Conservation (phyloP, 2,329 filamentous ascomycete genomes). For the Trichophyton simii region DNA sequence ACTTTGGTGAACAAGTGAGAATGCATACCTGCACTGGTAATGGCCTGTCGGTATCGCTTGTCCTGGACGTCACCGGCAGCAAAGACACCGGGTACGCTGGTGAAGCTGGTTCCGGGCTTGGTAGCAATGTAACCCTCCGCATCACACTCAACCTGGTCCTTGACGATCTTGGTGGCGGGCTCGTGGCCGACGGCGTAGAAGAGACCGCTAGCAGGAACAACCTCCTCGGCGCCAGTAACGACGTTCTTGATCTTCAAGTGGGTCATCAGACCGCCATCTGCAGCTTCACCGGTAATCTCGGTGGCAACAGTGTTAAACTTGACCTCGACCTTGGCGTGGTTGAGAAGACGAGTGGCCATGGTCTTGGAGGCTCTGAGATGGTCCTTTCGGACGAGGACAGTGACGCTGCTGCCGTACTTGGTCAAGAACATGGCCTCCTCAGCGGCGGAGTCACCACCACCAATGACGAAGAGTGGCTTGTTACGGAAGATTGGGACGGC, state of each 20-base stretch:
- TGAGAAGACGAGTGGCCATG: conserved; percentile 75
- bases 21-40: conserved; percentile 81
- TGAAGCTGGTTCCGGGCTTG: conserved; percentile 74
- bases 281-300: conserved; percentile 74
- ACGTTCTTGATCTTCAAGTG: conserved; percentile 73
- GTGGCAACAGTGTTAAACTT: conserved; percentile 69
- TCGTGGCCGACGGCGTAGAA: conserved; percentile 98
- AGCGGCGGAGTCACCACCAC: conserved; percentile 89
- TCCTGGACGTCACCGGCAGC: conserved; percentile 97
- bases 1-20: background rate
- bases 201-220: conserved; percentile 77
- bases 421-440: conserved; percentile 96
- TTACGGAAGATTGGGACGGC: conserved; percentile 95
- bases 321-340: conserved; percentile 82
- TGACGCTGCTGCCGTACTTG: conserved; percentile 93
- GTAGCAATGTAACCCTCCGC: conserved; percentile 85
- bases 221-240: conserved; percentile 61
- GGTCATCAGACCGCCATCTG: conserved; percentile 66
- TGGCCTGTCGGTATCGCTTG: conserved; percentile 94
- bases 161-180: conserved; percentile 80
- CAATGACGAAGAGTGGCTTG: conserved; percentile 89
- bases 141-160: conserved; percentile 79
- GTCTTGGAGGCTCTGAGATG: conserved; percentile 77
- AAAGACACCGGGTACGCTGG: conserved; percentile 83
- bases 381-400: conserved; percentile 80